These are phyloP conservation scores for Lentinula novae-zelandiae DNA, from an alignment of 1,284 basidiomycete species.

Conservation along the genomic window DNA sequence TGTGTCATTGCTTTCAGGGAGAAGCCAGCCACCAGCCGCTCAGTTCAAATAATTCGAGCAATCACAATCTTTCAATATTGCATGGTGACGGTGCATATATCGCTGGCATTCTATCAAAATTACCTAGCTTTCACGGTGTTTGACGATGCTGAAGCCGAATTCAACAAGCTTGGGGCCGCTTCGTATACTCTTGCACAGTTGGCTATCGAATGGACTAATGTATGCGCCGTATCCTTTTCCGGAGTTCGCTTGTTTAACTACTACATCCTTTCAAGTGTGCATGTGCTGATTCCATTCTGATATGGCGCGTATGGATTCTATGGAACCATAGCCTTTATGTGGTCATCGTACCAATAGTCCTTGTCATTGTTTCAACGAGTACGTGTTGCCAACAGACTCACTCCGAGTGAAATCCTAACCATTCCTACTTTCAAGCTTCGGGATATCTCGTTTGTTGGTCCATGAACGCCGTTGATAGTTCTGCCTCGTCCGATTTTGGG, in stretches of 20 bases:
- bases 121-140: not conserved
- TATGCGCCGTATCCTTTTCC: not conserved
- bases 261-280: not conserved
- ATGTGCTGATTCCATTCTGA: slow-evolving; percentile 2
- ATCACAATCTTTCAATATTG: not conserved
- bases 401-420: not conserved
- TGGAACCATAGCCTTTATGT: not conserved
- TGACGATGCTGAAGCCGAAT: not conserved
- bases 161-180: not conserved
- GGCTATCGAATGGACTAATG: slow-evolving; percentile 4
- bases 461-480: not conserved
- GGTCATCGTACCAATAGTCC: not conserved
- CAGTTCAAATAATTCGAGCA: not conserved
- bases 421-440: not conserved
- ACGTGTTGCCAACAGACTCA: not conserved
- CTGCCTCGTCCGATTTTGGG: not conserved
- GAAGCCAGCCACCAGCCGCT: not conserved
- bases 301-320: slow-evolving; percentile 2
- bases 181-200: not conserved
- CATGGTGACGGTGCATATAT: slow-evolving; percentile 5
- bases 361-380: not conserved
- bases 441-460: slow-evolving; percentile 3
- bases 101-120: not conserved
- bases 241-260: not conserved
- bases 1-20: not conserved